Evolutionary conservation across 495 filamentous ascomycete species (phyloP), one percentile per base, ranked within the genome.

Genomic region (Saxophila tyrrhenica): DNA sequence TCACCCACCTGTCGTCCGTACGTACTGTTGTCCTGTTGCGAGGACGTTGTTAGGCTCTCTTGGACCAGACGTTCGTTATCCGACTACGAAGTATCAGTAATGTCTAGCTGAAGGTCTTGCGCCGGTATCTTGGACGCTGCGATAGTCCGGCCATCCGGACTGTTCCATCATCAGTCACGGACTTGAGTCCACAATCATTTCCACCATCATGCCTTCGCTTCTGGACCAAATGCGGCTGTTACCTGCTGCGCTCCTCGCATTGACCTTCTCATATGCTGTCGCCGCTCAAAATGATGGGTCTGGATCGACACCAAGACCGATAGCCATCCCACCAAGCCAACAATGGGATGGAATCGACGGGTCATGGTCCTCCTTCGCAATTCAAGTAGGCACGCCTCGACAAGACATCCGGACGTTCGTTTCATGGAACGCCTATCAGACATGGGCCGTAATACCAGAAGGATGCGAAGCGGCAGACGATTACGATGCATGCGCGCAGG

Each of bases 341-440:
- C 56, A 56, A 29, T 61, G 58, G 61, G 69, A 73, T 49, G 71
- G 71, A 39, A 67, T 67, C 47, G 67, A 74, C 53, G 71, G 71
- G n/a, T 48, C 54, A 19, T 74, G 71, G 71, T 63, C 57, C 42
- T 61, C 60, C 2, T 71, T 70, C 58, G 51, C 57, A 23, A 17
- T 73, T 25, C 56, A 64, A 38, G 64, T 73, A 3, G 70, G 71
- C 42, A 68, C 62, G 9, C 68, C 70, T 15, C 47, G 60, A 11
- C 71, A 73, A 56, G 54, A 61, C 51, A 59, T 72, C 9, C 62
- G 69, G 19, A 65, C 67, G 9, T 61, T 68, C 16, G 62, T 65
- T 5, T 71, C 68, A 16, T 70, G 67, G 22, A 60, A 63, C 8
- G 65, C 64, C 7, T 65, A 67, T 35, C 61, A 69, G 51, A 69